Percentiles rank a stretch among this genome's conserved stretches.
phyloP scores from a whole-genome alignment of 2,329 filamentous ascomycete genomes.

The Microascus cirrosus region DNA sequence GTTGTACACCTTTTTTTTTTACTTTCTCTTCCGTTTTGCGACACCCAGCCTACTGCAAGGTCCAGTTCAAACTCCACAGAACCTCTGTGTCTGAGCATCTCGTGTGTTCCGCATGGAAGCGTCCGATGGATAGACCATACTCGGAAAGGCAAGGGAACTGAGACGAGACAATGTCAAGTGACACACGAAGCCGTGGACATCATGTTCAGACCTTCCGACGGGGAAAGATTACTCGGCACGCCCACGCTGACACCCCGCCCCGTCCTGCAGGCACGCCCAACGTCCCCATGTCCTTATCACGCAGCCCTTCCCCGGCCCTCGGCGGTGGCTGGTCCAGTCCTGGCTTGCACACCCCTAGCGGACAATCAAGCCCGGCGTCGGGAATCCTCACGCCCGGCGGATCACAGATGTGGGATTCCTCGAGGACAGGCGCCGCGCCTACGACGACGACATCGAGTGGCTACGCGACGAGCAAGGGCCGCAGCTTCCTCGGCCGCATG shows the following conservation, averaged over 20 bases:
- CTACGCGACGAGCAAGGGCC: constrained; percentile 68
- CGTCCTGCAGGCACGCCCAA: constrained; percentile 37
- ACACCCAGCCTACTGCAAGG: neutral
- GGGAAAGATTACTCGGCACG: neutral
- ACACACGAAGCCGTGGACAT: neutral
- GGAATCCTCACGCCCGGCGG: constrained; percentile 43
- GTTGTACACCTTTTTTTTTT: neutral
- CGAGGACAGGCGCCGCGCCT: neutral
- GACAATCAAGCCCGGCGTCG: constrained; percentile 54
- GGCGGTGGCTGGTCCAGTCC: constrained; percentile 78
- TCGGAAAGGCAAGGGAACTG: neutral
- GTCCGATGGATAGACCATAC: neutral
- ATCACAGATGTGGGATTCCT: neutral
- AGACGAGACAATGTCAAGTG: neutral
- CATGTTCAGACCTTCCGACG: neutral
- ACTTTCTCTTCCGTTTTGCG: neutral
- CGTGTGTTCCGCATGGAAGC: neutral
- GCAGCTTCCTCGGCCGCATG: constrained; percentile 79
- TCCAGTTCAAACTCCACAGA: constrained; percentile 1
- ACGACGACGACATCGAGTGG: constrained; percentile 46
- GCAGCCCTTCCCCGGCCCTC: constrained; percentile 75
- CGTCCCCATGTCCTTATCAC: constrained; percentile 67
- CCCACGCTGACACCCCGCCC: neutral
- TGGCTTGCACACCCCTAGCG: constrained; percentile 59
- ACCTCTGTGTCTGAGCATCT: neutral